Base-by-base conservation (phyloP, 495 filamentous ascomycete species). In the Hapsidospora chrysogenum region DNA sequence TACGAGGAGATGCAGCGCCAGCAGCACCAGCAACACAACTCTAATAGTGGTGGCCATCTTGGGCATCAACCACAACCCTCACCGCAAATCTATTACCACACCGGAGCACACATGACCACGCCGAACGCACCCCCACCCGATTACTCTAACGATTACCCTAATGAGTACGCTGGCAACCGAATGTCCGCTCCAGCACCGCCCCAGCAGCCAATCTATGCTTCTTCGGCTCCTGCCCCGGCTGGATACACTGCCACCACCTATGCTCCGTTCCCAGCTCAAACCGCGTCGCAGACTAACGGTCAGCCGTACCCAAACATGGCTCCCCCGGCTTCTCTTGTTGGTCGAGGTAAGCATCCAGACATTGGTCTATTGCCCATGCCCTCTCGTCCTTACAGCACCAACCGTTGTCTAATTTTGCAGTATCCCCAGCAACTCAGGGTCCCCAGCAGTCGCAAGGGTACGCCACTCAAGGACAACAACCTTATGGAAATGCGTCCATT, bases 391-490 rank as follows among this genome's bases (percentile, higher is more conserved):
- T n/a, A n/a, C n/a, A n/a, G n/a, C n/a, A n/a, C n/a, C n/a, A n/a
- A n/a, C n/a, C n/a, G n/a, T 44, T 52, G 50, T 66, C 61, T 66
- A 60, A 66, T 61, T 54, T 51, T 57, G 55, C 64, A 64, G 61
- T 57, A 45, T 60, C 58, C 51, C 57, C 61, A 48, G 59, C 58
- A 64, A 57, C 58, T 53, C 47, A 59, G 49, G 39, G 54, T 6
- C 35, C 56, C 17, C 33, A 23, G 22, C 33, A 26, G 30, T 37
- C 48, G 28, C 45, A 38, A 40, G 49, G 49, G 41, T 63, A 57
- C 48, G 42, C 44, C 40, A 43, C 56, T 37, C 42, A 46, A 51
- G 46, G 50, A 30, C 35, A 37, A 33, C 44, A 37, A 45, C 49
- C 52, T 47, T 52, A 55, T 51, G 52, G 49, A 28, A 44, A 31